Base-by-base conservation (phyloP, 1,284 basidiomycete genomes). In the Sphagnurus paluster region DNA sequence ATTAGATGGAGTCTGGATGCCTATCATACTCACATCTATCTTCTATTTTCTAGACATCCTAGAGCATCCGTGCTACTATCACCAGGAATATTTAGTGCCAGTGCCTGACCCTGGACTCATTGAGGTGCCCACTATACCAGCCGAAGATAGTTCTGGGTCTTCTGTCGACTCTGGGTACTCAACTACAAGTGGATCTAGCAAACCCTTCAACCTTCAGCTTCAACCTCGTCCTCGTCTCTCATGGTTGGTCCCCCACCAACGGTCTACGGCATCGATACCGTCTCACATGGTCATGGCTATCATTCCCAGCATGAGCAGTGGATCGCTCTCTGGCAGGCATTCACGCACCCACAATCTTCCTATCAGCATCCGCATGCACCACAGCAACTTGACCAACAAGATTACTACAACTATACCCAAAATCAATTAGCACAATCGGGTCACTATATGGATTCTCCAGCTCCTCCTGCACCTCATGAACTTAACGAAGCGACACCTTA, bases 231-330 rank as follows among this genome's bases (percentile, higher is more conserved):
- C 21, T 58, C 61, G 39, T 54, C 62, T 25, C 47, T 60, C 45
- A 72, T 72, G 70, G 71, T 73, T 42, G 68, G 67, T 17, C 67
- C 70, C 39, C 62, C 69, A 8, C 67, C 69, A 17, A 62, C 67
- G 5, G 69, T 68, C 45, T 72, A 70, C 49, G 66, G 67, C 39
- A 55, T 67, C 10, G 62, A 66, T n/a, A 54, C 56, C 24, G 42
- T 55, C 28, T 39, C 56, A 23, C 57, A 60, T 28, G 52, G 57
- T 40, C 55, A 54, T 25, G 39, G 45, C 14, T 63, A 68, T 29
- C 57, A 64, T 39, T 54, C 53, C 5, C 61, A 61, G 41, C 73
- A 74, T 56, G 70, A 69, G 49, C 64, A 69, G 42, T 74, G 72
- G 72, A 55, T 67, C 43, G 44, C 56, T 14, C 69, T 56, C 37